Conservation (phyloP, 257 asterid species). For the Catharanthus roseus region DNA sequence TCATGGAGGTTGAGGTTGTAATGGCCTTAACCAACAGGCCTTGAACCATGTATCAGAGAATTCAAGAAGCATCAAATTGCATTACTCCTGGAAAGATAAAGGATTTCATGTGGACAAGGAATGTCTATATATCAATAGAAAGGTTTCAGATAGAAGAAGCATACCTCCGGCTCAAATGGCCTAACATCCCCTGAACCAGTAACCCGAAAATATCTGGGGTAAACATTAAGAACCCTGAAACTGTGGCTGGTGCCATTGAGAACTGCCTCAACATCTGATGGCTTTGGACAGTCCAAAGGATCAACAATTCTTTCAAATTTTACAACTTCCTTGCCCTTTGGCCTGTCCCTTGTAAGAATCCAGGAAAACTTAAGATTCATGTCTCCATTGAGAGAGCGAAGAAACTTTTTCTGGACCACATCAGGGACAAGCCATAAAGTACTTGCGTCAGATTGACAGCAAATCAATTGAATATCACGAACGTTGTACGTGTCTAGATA, state of each 20-base stretch:
- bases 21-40: not conserved
- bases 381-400: constrained; percentile 46
- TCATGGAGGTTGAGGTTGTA: not conserved
- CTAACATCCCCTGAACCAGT: constrained; percentile 98
- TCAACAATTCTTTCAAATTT: constrained; percentile 64
- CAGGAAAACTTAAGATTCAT: constrained; percentile 81
- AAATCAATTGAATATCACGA: constrained; percentile 80
- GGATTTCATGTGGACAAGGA: not conserved
- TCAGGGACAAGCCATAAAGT: constrained; percentile 84
- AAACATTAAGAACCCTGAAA: constrained; percentile 60
- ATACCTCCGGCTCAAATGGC: constrained; percentile 80
- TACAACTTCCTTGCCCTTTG: constrained; percentile 93
- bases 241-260: constrained; percentile 71
- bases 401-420: constrained; percentile 69
- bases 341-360: constrained; percentile 90
- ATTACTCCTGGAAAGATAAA: not conserved
- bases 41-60: not conserved
- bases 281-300: constrained; percentile 53
- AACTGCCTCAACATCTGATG: constrained; percentile 68
- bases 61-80: not conserved
- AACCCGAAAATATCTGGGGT: constrained; percentile 81
- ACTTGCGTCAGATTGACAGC: constrained; percentile 93
- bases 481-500: constrained; percentile 61
- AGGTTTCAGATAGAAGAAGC: constrained; percentile 8
- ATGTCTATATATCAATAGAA: not conserved